Evolutionary conservation across 2,329 filamentous ascomycete genomes (phyloP).

Genomic region (Aureobasidium mangrovei): DNA sequence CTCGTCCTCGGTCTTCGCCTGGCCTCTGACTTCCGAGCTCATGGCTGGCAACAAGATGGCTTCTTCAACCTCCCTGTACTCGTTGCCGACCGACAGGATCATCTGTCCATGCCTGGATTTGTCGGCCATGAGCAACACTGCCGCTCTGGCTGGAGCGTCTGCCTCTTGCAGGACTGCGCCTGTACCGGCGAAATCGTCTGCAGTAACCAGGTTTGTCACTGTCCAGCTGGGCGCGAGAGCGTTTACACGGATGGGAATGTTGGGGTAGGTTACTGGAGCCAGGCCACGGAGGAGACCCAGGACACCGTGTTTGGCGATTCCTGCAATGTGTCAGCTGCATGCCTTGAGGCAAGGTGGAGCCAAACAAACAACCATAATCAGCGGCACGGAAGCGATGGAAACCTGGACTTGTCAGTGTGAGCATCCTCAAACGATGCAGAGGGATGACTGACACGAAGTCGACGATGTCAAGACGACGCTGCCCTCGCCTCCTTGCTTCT

Average conservation of each 20-base stretch:
- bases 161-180: conserved; percentile 38
- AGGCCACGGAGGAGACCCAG: conserved; percentile 46
- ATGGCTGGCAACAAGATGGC: conserved; percentile 4
- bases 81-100: conserved; percentile 42
- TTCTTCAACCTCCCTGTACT: conserved; percentile 46
- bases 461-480: conserved; percentile 49
- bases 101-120: conserved; percentile 41
- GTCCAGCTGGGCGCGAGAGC: conserved; percentile 50
- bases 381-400: conserved; percentile 43
- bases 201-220: conserved; percentile 39
- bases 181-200: conserved; percentile 30
- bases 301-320: conserved; percentile 47
- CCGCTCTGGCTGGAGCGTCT: conserved; percentile 41
- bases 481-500: conserved; percentile 39
- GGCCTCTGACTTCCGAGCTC: conserved; percentile 2
- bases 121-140: conserved; percentile 44
- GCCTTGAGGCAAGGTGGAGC: too few species aligned
- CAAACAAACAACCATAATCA: conserved; percentile 36
- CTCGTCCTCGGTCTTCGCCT: conserved; percentile 2
- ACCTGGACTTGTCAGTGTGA: conserved; percentile 17
- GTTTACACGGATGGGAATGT: conserved; percentile 47
- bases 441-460: conserved; percentile 25
- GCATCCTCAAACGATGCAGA: not conserved
- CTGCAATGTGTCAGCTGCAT: not conserved
- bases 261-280: conserved; percentile 29